A percentile compares a stretch with the other conserved stretches of the same genome.
phyloP scores from a whole-genome alignment of 768 basidiomycete genomes.

The Russula foetens region DNA sequence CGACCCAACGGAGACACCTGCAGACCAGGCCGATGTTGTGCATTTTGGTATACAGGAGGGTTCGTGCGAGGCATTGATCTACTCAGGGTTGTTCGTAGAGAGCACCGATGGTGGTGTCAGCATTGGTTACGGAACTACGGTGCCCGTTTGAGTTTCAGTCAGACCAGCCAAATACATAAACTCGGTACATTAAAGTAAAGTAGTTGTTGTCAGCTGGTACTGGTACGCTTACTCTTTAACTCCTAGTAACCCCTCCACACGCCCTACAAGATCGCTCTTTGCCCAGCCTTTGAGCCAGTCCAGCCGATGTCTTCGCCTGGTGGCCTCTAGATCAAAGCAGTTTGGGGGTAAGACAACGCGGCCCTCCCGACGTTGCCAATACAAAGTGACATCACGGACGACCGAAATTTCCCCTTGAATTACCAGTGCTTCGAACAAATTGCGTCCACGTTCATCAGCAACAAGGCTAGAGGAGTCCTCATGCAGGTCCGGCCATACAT shows the following conservation, averaged over 20 bases:
- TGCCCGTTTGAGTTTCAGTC: not conserved
- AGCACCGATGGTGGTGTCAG: conserved; percentile 26
- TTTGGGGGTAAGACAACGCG: conserved; percentile 37
- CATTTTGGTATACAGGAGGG: conserved; percentile 54
- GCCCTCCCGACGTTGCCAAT: conserved; percentile 40
- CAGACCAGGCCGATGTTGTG: conserved; percentile 46
- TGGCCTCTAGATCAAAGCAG: conserved; percentile 36
- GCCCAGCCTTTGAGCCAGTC: conserved; percentile 23
- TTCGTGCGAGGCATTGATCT: conserved; percentile 43
- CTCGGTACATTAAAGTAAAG: not conserved
- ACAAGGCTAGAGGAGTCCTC: not conserved
- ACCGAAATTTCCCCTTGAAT: conserved; percentile 39
- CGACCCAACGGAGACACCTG: conserved; percentile 36
- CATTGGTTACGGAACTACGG: conserved; percentile 24
- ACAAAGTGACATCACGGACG: conserved; percentile 48
- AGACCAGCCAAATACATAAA: not conserved
- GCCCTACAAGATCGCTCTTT: conserved; percentile 14
- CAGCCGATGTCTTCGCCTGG: conserved; percentile 18
- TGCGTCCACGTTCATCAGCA: conserved; percentile 31
- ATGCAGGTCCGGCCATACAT: conserved; percentile 61
- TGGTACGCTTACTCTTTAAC: not conserved
- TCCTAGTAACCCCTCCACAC: conserved; percentile 20
- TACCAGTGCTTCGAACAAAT: conserved; percentile 45
- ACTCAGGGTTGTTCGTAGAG: conserved; percentile 54
- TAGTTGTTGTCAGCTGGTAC: not conserved